phyloP scores from a whole-genome alignment of 2,329 filamentous ascomycete genomes.

The Pyrenochaeta sp. region DNA sequence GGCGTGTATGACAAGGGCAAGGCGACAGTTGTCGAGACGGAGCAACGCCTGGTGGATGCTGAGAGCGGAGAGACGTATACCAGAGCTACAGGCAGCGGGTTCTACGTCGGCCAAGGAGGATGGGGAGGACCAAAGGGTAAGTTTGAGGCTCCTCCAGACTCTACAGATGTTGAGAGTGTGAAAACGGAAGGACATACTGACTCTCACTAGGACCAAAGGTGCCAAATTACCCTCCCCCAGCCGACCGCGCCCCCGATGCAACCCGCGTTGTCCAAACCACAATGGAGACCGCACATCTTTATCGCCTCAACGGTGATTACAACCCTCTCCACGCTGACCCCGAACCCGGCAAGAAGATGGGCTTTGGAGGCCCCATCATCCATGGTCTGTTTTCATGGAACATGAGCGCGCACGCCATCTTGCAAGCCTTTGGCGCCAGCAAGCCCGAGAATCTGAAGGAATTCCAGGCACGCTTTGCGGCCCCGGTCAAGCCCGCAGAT shows the following conservation, averaged over 20 bases:
- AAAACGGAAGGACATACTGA: neutral
- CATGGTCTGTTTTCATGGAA: conserved; percentile 93
- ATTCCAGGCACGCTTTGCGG: conserved; percentile 88
- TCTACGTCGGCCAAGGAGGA: conserved; percentile 80
- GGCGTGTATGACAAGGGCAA: conserved; percentile 93
- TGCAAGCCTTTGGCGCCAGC: conserved; percentile 76
- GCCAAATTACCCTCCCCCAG: conserved; percentile 78
- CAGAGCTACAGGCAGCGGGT: conserved; percentile 73
- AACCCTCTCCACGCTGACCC: conserved; percentile 91
- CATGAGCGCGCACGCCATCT: conserved; percentile 74
- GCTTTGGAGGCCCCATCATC: conserved; percentile 87
- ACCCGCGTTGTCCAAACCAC: conserved; percentile 76
- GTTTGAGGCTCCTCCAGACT: conserved; percentile 10
- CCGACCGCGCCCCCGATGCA: conserved; percentile 74
- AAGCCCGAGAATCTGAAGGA: conserved; percentile 84
- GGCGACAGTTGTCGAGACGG: conserved; percentile 80
- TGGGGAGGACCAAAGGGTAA: conserved; percentile 91
- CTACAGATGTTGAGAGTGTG: neutral
- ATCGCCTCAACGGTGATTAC: conserved; percentile 87
- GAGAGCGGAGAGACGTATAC: conserved; percentile 74
- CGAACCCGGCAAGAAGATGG: conserved; percentile 86
- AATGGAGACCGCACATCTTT: conserved; percentile 68
- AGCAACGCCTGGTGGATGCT: conserved; percentile 78
- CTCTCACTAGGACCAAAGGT: conserved; percentile 67
- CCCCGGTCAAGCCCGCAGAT: conserved; percentile 83